Conservation (phyloP, 2,329 filamentous ascomycete genomes). For the Dissoconium aciculare region DNA sequence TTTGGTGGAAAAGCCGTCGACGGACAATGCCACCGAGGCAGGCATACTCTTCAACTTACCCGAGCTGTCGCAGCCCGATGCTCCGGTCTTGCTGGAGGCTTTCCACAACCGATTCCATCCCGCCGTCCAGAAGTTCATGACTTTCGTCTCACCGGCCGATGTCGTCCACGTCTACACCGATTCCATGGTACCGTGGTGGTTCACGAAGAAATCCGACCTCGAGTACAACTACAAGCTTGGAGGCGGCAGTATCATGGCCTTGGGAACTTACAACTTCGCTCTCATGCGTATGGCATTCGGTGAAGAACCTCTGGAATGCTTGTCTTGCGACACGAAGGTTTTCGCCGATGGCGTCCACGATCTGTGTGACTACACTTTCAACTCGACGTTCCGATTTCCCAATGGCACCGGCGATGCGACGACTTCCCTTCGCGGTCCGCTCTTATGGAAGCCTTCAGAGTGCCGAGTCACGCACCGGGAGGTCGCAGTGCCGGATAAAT, state of each 20-base stretch:
- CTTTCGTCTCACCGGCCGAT: background rate
- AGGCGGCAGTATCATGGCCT: slow-evolving; percentile 1
- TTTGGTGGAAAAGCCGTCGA: background rate
- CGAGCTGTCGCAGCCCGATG: background rate
- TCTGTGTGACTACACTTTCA: background rate
- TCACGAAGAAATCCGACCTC: background rate
- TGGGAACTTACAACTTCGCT: slow-evolving; percentile 1
- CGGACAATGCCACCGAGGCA: background rate
- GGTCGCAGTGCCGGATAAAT: background rate
- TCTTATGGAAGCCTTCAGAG: background rate
- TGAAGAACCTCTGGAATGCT: background rate
- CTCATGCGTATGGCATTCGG: background rate
- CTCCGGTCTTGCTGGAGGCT: background rate
- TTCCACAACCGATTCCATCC: slow-evolving; percentile 1
- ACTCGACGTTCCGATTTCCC: background rate
- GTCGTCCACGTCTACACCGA: background rate
- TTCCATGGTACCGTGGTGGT: slow-evolving; percentile 1
- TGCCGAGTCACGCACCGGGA: background rate
- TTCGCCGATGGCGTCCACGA: background rate
- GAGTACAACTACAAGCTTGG: background rate
- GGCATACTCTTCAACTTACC: slow-evolving; percentile 1
- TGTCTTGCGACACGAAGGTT: background rate
- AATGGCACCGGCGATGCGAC: background rate
- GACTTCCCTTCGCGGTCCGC: background rate
- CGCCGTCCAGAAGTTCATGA: background rate